Evolutionary conservation across 768 basidiomycete genomes (phyloP), one percentile per base, ranked within the genome.

Genomic region (Boletus sp.): DNA sequence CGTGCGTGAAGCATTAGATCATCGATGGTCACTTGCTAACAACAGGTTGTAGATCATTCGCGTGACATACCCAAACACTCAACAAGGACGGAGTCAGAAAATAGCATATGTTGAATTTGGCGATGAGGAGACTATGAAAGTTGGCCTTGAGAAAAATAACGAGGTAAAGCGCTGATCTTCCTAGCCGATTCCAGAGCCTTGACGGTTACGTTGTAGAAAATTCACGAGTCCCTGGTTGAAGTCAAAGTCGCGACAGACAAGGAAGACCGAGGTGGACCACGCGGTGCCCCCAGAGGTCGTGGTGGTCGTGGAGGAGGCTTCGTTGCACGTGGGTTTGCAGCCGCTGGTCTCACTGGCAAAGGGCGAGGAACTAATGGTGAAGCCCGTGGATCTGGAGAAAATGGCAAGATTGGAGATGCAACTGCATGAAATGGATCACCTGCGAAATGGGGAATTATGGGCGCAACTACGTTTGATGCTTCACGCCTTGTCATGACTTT

Each of bases 101-200:
- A 76, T 93, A 53, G 90, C 85, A 2, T 97, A 93, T 65, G 83
- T 97, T 49, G 94, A 96, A 65, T 97, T 96, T 70, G 87, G 83
- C 5, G 89, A 91, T 62, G 92, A 95, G 63, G 89, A 88, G 43
- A 77, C 84, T 10, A 90, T 94, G 89, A 89, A 83, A 61, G 80
- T 77, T 19, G 93, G 87, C 0, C 72, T 95, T 21, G 84, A 82
- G 42, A 88, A 84, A 62, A 87, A 90, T 58, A 80, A 78, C 25
- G 84, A 85, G 70, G 92, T 93, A 58, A 54, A 19, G 30, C 7
- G 11, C 21, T 7, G 5, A 79, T 71, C 23, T 17, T 29, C 34
- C 17, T 29, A 6, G 8, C 27, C 34, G 39, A 39, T 47, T 51
- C 27, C 34, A 8, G 34, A 21, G 23, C 8, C 30, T 56, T 68